Base-by-base conservation (phyloP, 2,329 filamentous ascomycete genomes). In the Polytolypa hystricis region DNA sequence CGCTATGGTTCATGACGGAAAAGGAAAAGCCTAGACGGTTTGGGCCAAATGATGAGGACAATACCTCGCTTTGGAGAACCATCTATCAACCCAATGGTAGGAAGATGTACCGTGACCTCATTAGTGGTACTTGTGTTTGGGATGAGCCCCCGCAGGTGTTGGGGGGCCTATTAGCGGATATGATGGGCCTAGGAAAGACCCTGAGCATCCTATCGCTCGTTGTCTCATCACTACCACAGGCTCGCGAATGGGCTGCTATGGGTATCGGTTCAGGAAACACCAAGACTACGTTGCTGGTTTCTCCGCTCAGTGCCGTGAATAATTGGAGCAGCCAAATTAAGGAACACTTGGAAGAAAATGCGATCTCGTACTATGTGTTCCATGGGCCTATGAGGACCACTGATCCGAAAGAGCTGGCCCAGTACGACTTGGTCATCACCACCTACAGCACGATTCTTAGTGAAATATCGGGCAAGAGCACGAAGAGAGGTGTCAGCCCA, bases 241-340 rank as follows among this genome's bases (percentile, higher is more conserved):
- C 85, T 1, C 51, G 57, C 7, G 58, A 67, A 1, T 96, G 84
- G 72, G 70, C 70, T 2, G 55, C 57, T 4, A 62, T 66, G 32
- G 48, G 59, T 3, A 77, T 79, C 0, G 68, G 66, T 38, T 6
- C 27, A 14, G 33, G 27, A 18, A 93, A 95, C 50, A 77, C 75
- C 4, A 81, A 77, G 51, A 77, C 83, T 0, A 96, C 91, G 0
- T 66, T 98, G 20, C 70, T 98, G 12, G 76, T 98, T 11, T 93
- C 83, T 39, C 91, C 91, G 1, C 70, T 95, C 2, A 94, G 84
- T 51, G 91, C 89, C 0, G 78, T 96, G 40, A 80, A 81, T 17
- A 98, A 96, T 52, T 98, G 91, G 91, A 81, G 89, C 49, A 78
- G 86, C 47, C 91, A 98, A 58, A 84, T 96, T 42, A 81, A 81